Evolutionary conservation across 768 basidiomycete genomes (phyloP).

Genomic region (Termitomyces sp.): DNA sequence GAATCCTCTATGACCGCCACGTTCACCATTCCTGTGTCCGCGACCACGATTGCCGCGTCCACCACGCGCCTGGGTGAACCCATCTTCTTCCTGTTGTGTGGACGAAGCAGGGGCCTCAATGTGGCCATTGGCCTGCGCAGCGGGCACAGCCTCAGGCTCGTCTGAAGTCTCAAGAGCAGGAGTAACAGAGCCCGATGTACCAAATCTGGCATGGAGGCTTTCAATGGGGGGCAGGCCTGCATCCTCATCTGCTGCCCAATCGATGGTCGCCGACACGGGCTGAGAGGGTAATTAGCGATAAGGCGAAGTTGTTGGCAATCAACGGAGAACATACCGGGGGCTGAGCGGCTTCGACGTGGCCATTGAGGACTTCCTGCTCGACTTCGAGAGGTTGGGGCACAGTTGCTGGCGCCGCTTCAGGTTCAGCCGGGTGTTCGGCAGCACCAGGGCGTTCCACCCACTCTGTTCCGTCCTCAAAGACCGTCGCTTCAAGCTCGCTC

Average conservation of each 20-base stretch:
- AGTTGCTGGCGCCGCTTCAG: conserved; percentile 16
- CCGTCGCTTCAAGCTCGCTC: conserved; percentile 61
- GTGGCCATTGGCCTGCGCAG: conserved; percentile 25
- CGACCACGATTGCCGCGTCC: conserved; percentile 38
- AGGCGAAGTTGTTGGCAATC: not conserved
- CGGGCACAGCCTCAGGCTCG: conserved; percentile 16
- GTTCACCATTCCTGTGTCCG: conserved; percentile 29
- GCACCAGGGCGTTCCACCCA: conserved; percentile 49
- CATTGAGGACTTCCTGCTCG: conserved; percentile 13
- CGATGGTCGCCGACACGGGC: conserved; percentile 37
- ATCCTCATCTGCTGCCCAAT: conserved; percentile 85
- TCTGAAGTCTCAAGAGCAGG: conserved; percentile 34
- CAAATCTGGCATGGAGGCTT: conserved; percentile 70
- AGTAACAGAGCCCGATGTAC: conserved; percentile 66
- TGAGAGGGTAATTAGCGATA: not conserved
- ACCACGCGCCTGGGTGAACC: conserved; percentile 48
- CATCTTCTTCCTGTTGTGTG: conserved; percentile 46
- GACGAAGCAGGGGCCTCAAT: conserved; percentile 16
- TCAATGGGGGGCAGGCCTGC: conserved; percentile 74
- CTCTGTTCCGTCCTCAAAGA: conserved; percentile 48
- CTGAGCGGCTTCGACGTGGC: conserved; percentile 9
- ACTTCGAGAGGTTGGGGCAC: conserved; percentile 8
- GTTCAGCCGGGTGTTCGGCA: conserved; percentile 18
- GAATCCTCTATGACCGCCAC: conserved; percentile 19
- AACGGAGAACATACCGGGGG: conserved; percentile 8